phyloP scores from a whole-genome alignment of 2,329 filamentous ascomycete genomes.

The Dactylellina drechsleri region DNA sequence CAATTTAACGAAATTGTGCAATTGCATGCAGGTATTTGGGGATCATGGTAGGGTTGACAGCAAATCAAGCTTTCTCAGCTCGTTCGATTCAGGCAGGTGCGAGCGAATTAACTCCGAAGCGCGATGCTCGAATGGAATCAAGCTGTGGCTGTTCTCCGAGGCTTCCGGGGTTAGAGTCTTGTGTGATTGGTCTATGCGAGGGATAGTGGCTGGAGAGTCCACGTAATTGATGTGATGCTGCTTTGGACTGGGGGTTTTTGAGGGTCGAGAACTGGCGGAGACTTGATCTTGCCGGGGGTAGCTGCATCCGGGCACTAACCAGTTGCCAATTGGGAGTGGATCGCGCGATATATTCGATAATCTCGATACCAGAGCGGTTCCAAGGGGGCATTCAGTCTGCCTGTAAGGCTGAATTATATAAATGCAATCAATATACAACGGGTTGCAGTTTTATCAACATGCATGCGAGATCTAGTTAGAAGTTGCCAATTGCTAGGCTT shows the following conservation, averaged over 20 bases:
- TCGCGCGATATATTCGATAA: too few species aligned
- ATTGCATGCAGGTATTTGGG: not conserved
- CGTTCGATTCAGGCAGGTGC: constrained; percentile 13
- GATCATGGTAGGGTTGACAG: constrained; percentile 9
- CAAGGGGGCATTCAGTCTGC: too few species aligned
- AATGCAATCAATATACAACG: too few species aligned
- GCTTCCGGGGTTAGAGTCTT: not conserved
- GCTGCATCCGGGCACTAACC: too few species aligned
- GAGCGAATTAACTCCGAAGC: constrained; percentile 35
- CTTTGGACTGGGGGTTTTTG: not conserved
- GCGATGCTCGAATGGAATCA: constrained; percentile 27
- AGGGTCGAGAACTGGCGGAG: not conserved
- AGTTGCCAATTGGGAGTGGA: too few species aligned
- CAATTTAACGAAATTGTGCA: too few species aligned
- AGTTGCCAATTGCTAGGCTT: too few species aligned
- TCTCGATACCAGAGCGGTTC: too few species aligned
- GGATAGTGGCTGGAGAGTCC: constrained; percentile 4
- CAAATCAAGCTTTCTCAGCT: constrained; percentile 27
- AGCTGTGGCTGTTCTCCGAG: constrained; percentile 4
- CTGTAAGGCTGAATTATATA: too few species aligned
- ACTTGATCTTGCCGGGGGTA: too few species aligned
- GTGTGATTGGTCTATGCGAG: not conserved
- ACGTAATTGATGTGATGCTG: constrained; percentile 15
- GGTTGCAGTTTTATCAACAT: too few species aligned
- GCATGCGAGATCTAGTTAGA: too few species aligned